Percentiles rank a stretch among this genome's conserved stretches.
Conservation (phyloP, 1,284 basidiomycete genomes). For the Trametes polyzona region DNA sequence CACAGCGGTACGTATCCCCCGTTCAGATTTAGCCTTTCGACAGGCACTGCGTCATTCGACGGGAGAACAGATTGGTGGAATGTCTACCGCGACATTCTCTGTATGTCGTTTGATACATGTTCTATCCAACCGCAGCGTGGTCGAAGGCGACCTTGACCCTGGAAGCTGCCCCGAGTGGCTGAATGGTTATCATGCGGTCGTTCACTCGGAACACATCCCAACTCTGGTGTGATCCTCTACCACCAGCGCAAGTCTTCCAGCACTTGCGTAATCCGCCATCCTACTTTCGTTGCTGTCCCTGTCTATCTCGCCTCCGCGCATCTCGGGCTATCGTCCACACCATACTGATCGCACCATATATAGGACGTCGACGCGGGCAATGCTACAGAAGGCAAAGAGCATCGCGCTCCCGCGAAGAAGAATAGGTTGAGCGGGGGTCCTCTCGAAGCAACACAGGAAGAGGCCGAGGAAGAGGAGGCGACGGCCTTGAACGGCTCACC, state of each 20-base stretch:
- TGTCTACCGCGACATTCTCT: too few relatives aligned
- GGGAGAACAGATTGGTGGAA: not conserved
- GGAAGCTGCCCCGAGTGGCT: too few relatives aligned
- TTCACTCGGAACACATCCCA: too few relatives aligned
- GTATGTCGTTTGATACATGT: too few relatives aligned
- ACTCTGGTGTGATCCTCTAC: too few relatives aligned
- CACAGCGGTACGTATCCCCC: constrained; percentile 36
- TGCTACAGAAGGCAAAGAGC: constrained; percentile 41
- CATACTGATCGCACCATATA: not conserved
- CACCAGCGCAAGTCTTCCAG: too few relatives aligned
- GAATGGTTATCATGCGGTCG: too few relatives aligned
- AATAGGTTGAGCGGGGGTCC: constrained; percentile 52
- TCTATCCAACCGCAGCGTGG: too few relatives aligned
- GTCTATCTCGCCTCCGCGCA: not conserved
- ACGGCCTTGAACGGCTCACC: constrained; percentile 59
- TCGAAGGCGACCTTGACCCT: too few relatives aligned
- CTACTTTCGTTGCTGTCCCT: not conserved
- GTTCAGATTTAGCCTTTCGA: constrained; percentile 26
- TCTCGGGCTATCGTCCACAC: constrained; percentile 20
- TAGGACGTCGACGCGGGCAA: constrained; percentile 1
- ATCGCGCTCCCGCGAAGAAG: constrained; percentile 69
- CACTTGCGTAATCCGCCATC: not conserved
- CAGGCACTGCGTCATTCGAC: not conserved
- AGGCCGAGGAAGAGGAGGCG: constrained; percentile 46
- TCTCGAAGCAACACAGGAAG: constrained; percentile 66